Base-by-base conservation (phyloP, 768 basidiomycete species). In the Mycena chlorophos region DNA sequence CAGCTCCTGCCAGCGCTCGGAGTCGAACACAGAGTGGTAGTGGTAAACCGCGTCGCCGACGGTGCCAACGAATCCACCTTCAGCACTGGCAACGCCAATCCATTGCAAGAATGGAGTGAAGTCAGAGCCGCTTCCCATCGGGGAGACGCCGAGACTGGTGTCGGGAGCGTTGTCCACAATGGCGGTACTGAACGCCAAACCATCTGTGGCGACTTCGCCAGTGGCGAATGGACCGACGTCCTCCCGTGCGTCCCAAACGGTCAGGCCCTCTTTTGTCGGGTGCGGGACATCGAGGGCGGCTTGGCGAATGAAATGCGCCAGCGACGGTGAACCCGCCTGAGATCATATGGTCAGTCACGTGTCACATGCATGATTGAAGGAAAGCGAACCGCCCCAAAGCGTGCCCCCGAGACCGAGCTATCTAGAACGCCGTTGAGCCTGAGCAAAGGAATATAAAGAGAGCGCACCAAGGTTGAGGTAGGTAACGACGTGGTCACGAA, bases 1-100 rank as follows among this genome's bases (percentile, higher is more conserved):
- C 50, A 79, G 65, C 60, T 89, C 85, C 68, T 88, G 86, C 85
- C 86, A 94, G 46, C 73, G 70, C 57, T 84, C 78, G 23, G 80
- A 82, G 66, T 93, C 90, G 63, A 88, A 92, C 55, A 89, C 78
- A 2, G 85, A 87, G 65, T 83, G 85, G 62, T 92, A 93, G 67
- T 92, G 90, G 62, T 90, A 91, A 2, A 77, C 75, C 13, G 88
- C 78, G 62, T 88, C 88, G 16, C 73, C 75, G 1, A 70, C 69
- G n/a, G 78, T 71, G 23, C 39, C 46, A 19, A 65, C 59, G 66
- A 78, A 76, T 68, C 79, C 76, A 63, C 74, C 70, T 51, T 79
- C 71, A 4, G 72, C 63, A 55, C 76, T 78, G 23, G 81, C 75
- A 29, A 82, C 63, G 38, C 66, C 66, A 28, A 65, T 62, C 49